Percentiles rank a stretch among this genome's conserved stretches.
phyloP scores from a whole-genome alignment of 129 eudicot species.

The Erigeron canadensis region DNA sequence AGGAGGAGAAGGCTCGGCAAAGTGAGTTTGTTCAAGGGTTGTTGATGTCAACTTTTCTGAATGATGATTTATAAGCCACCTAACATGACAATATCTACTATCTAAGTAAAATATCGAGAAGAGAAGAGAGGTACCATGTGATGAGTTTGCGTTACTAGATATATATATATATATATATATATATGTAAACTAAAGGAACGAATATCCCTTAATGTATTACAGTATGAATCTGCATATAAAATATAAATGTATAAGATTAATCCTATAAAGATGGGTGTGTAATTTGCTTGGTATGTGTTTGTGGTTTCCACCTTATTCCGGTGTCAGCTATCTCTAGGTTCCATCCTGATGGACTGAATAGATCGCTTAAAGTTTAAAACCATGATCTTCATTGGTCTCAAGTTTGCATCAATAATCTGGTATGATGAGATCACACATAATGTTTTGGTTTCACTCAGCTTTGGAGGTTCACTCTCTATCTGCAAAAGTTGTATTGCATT shows the following conservation, averaged over 20 bases:
- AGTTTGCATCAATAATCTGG: background rate
- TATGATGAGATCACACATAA: too few species aligned
- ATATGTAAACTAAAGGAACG: conserved; percentile 24
- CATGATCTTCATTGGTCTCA: background rate
- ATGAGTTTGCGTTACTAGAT: conserved; percentile 17
- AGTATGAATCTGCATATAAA: conserved; percentile 10
- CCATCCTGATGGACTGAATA: background rate
- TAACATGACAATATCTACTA: background rate
- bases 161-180: too few species aligned
- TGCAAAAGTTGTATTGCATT: too few species aligned
- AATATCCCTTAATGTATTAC: conserved; percentile 31
- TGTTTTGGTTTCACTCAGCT: too few species aligned
- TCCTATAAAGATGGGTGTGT: conserved; percentile 1
- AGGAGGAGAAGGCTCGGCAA: conserved; percentile 72
- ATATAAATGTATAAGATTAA: conserved; percentile 16
- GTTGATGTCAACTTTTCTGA: conserved; percentile 71
- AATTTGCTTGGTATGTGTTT: conserved; percentile 9
- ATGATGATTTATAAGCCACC: conserved; percentile 55
- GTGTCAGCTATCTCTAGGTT: background rate
- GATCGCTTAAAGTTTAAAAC: background rate
- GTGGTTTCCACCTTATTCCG: background rate
- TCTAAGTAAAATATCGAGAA: conserved; percentile 16
- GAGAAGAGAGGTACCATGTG: conserved; percentile 13
- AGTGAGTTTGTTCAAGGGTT: conserved; percentile 87
- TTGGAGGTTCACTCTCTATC: too few species aligned